Evolutionary conservation across 2,329 filamentous ascomycete species (phyloP), one percentile per base, ranked within the genome.

Genomic region (Claviceps citrina): DNA sequence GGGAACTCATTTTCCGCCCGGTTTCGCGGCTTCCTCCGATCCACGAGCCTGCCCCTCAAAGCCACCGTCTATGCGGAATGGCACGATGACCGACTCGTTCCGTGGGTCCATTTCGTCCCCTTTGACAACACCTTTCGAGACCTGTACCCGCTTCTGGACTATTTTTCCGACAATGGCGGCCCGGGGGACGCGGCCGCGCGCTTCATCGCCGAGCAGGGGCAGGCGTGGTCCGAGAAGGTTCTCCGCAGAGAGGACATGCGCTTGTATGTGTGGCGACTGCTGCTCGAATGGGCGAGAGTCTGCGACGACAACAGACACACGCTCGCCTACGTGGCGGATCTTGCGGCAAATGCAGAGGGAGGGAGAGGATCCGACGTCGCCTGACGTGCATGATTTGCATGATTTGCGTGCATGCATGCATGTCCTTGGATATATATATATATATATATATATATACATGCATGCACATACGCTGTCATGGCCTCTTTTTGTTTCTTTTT

Each of bases 31-130:
- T 78, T 84, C 48, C 60, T 85, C 7, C 64, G 68, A 20, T 78
- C 71, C 28, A 80, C 71, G 1, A 76, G 71, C 34, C 56, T 82
- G 26, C 76, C 77, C 1, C 70, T 85, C 53, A 85, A 85, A 58
- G 70, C 75, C 10, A 84, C 80, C 3, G 67, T 84, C 32, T 85
- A 81, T 53, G 63, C 71, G 7, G 81, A 85, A 54, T 85, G 81
- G 81, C 80, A 84, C 53, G 80, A 84, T 53, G 68, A 72, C 32
- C 67, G 81, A 6, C 63, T 85, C 0, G 60, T 74, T 12, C 73
- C 78, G 0, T 86, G 81, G 81, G 62, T 71, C 46, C 81, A 86
- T 57, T 85, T 81, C 49, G 72, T 78, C 1, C 81, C 81, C 2
- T 67, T 85, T 50, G 77, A 83, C 54, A 80, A 80, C 50, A 71